Conservation (phyloP, 495 filamentous ascomycete genomes). For the Penicillium mononematosum region DNA sequence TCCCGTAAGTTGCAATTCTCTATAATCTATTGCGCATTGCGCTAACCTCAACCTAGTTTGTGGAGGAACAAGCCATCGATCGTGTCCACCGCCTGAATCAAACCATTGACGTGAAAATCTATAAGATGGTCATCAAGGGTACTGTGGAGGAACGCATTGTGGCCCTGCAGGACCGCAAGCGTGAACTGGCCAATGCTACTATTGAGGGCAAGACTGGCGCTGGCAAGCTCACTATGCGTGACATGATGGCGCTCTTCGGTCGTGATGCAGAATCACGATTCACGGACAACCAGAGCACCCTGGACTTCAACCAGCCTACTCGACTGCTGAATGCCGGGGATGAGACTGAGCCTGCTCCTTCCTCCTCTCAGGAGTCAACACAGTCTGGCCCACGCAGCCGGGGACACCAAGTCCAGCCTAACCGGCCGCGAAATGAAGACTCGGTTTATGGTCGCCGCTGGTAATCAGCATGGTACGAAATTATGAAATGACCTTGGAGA, state of each 20-base stretch:
- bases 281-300: constrained; percentile 32
- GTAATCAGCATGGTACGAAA: constrained; percentile 25
- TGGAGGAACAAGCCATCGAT: constrained; percentile 98
- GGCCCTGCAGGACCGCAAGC: constrained; percentile 87
- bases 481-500: constrained; percentile 8
- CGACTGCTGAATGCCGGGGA: constrained; percentile 26
- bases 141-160: constrained; percentile 93
- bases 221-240: constrained; percentile 84
- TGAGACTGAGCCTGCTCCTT: constrained; percentile 14
- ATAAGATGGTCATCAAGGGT: constrained; percentile 79
- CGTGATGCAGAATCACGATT: constrained; percentile 64
- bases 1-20: constrained; percentile 56
- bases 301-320: constrained; percentile 34
- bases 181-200: constrained; percentile 77
- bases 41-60: constrained; percentile 58
- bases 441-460: constrained; percentile 49
- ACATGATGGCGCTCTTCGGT: constrained; percentile 87
- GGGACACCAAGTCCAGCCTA: constrained; percentile 26
- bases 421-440: constrained; percentile 33
- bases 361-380: constrained; percentile 15
- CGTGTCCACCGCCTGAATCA: constrained; percentile 96
- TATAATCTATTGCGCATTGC: constrained; percentile 1
- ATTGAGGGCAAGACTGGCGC: constrained; percentile 77
- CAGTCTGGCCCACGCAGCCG: constrained; percentile 31
- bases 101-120: constrained; percentile 88